These are phyloP conservation scores for Hirsutella rhossiliensis DNA, from an alignment of 2,329 filamentous ascomycete species.

Conservation along the genomic window DNA sequence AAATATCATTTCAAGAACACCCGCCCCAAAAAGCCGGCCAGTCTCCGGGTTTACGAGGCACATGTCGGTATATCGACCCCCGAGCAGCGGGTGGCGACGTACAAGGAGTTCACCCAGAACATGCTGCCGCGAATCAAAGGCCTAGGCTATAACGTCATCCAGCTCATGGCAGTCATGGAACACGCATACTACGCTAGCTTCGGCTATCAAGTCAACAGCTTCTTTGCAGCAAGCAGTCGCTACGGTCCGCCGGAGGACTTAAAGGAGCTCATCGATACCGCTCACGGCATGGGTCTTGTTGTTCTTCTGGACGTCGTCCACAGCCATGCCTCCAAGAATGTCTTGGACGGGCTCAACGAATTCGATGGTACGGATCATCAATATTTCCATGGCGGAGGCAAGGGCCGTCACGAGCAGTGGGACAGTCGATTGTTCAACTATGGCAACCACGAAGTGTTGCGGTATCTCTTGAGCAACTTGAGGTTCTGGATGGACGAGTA, in stretches of 20 bases:
- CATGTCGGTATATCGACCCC: slow-evolving; percentile 95
- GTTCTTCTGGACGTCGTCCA: slow-evolving; percentile 94
- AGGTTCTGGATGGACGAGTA: slow-evolving; percentile 99
- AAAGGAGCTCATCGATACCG: slow-evolving; percentile 92
- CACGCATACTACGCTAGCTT: slow-evolving; percentile 99
- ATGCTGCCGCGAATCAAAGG: slow-evolving; percentile 84
- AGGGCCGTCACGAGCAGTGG: slow-evolving; percentile 86
- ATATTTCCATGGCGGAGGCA: slow-evolving; percentile 84
- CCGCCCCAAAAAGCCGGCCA: slow-evolving; percentile 71
- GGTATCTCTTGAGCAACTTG: slow-evolving; percentile 92
- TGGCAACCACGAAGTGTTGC: slow-evolving; percentile 81
- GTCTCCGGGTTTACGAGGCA: slow-evolving; percentile 93
- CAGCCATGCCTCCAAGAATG: slow-evolving; percentile 96
- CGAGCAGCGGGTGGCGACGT: slow-evolving; percentile 78
- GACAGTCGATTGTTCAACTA: slow-evolving; percentile 97
- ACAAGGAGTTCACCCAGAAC: slow-evolving; percentile 92
- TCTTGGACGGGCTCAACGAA: slow-evolving; percentile 86
- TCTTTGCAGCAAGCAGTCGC: slow-evolving; percentile 93
- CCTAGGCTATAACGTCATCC: slow-evolving; percentile 93
- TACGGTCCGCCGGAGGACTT: slow-evolving; percentile 90
- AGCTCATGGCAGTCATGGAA: slow-evolving; percentile 98
- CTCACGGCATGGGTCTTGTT: slow-evolving; percentile 79
- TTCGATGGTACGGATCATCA: slow-evolving; percentile 92
- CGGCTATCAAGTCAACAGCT: slow-evolving; percentile 97
- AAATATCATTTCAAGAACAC: slow-evolving; percentile 76